Conservation (phyloP, 1,284 basidiomycete species). For the Xerocomus amazonicus region DNA sequence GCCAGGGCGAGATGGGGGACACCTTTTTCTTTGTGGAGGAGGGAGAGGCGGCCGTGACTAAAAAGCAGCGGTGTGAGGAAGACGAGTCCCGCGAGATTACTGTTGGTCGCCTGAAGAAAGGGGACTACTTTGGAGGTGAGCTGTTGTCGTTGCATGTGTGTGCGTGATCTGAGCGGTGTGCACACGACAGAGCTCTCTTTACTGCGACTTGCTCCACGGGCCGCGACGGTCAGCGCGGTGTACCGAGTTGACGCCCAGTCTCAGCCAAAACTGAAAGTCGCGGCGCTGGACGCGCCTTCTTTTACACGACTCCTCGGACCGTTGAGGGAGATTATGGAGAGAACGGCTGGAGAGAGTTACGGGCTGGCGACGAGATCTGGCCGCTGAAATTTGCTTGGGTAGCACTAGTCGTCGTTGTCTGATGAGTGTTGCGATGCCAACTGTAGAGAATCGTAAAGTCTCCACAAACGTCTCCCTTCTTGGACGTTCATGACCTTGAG, state of each 20-base stretch:
- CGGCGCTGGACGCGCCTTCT: conserved; percentile 88
- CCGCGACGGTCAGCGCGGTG: conserved; percentile 89
- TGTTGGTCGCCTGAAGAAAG: conserved; percentile 79
- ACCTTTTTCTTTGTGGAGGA: conserved; percentile 98
- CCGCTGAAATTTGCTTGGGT: conserved; percentile 18
- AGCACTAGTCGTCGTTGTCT: no score
- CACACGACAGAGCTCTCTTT: conserved; percentile 74
- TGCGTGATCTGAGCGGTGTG: conserved; percentile 3
- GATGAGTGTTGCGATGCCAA: conserved; percentile 33
- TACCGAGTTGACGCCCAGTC: conserved; percentile 43
- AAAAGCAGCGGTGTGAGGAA: conserved; percentile 59
- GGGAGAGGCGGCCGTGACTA: conserved; percentile 86
- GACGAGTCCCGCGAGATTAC: conserved; percentile 61
- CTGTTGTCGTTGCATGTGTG: conserved; percentile 9
- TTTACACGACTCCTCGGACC: conserved; percentile 95
- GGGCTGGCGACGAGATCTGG: conserved; percentile 29
- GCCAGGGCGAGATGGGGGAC: conserved; percentile 91
- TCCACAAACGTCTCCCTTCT: background rate
- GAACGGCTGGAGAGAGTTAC: conserved; percentile 64
- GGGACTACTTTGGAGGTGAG: conserved; percentile 98
- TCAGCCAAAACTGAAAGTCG: conserved; percentile 79
- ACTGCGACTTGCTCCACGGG: conserved; percentile 82
- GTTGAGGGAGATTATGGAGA: conserved; percentile 83
- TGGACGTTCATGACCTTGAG: conserved; percentile 13
- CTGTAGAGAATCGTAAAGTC: conserved; percentile 1